These are phyloP conservation scores for Pinus tabuliformis DNA, from an alignment of 75 land plant species.

Conservation along the genomic window DNA sequence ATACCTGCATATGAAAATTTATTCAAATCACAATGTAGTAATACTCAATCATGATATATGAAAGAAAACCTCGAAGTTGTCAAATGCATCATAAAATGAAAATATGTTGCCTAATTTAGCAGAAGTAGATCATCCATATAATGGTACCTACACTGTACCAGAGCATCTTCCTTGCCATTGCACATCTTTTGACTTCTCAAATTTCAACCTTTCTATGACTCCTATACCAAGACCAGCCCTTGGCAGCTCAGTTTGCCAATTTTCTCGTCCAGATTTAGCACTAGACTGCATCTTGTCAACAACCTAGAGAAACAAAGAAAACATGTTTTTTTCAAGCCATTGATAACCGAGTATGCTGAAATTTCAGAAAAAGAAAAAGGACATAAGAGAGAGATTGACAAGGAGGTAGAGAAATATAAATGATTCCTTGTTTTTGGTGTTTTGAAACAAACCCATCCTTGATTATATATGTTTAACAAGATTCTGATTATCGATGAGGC, in stretches of 20 bases:
- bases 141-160: conserved; percentile 96
- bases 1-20: conserved; percentile 52
- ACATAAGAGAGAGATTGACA: too few species aligned
- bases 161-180: conserved; percentile 96
- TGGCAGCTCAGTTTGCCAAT: conserved; percentile 81
- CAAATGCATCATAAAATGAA: conserved; percentile 9
- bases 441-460: too few species aligned
- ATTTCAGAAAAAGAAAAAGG: too few species aligned
- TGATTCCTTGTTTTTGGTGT: too few species aligned
- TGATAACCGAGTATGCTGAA: too few species aligned
- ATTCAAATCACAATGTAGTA: background rate
- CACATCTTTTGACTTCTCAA: conserved; percentile 67
- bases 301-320: conserved; percentile 42
- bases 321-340: too few species aligned
- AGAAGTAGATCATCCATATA: conserved; percentile 12
- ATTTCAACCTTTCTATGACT: conserved; percentile 65
- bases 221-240: conserved; percentile 59
- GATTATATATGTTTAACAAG: too few species aligned
- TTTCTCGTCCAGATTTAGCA: conserved; percentile 54
- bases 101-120: background rate
- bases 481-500: too few species aligned
- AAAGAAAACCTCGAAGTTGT: conserved; percentile 4
- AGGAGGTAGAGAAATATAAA: too few species aligned
- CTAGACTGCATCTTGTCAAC: conserved; percentile 74
- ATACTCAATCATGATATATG: background rate